Conservation (phyloP, 1,139 yeast species). For the Diutina catenulata region DNA sequence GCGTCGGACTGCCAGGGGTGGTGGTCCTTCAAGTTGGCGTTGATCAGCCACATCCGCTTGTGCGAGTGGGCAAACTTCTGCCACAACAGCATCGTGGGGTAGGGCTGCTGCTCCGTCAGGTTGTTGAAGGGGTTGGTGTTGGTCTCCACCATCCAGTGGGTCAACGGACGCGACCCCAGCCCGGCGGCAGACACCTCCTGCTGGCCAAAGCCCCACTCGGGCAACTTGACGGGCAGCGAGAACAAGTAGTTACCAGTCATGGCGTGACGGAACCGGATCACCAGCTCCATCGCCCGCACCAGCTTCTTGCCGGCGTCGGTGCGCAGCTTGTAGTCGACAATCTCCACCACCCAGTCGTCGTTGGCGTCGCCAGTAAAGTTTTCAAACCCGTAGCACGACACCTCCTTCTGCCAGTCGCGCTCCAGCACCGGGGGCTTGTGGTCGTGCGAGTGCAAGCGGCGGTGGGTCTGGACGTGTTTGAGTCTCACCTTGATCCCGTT, state of each 20-base stretch:
- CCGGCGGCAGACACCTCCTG: constrained; percentile 92
- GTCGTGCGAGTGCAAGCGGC: constrained; percentile 93
- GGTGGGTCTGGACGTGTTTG: constrained; percentile 52
- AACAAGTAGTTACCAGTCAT: constrained; percentile 84
- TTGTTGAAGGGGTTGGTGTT: constrained; percentile 36
- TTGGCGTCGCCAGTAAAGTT: constrained; percentile 93
- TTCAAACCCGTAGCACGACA: constrained; percentile 78
- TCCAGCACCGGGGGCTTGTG: constrained; percentile 88
- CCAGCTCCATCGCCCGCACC: constrained; percentile 70
- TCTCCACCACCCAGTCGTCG: constrained; percentile 89
- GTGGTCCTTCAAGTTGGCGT: constrained; percentile 71
- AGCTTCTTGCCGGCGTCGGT: constrained; percentile 46
- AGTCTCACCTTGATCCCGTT: constrained; percentile 78
- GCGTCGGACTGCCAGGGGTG: constrained; percentile 89
- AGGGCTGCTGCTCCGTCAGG: constrained; percentile 31
- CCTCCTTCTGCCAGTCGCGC: constrained; percentile 95
- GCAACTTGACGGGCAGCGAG: constrained; percentile 77
- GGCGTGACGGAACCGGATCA: constrained; percentile 81
- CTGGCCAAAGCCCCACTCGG: constrained; percentile 94
- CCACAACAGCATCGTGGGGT: constrained; percentile 52
- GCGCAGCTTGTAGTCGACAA: constrained; percentile 44
- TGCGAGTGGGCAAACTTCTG: constrained; percentile 71
- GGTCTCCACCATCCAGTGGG: constrained; percentile 83
- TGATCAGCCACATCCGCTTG: constrained; percentile 83
- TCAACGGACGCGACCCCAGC: constrained; percentile 63